These are phyloP conservation scores for Trichoderma orchidacearum DNA, from an alignment of 495 filamentous ascomycete genomes.

Conservation along the genomic window DNA sequence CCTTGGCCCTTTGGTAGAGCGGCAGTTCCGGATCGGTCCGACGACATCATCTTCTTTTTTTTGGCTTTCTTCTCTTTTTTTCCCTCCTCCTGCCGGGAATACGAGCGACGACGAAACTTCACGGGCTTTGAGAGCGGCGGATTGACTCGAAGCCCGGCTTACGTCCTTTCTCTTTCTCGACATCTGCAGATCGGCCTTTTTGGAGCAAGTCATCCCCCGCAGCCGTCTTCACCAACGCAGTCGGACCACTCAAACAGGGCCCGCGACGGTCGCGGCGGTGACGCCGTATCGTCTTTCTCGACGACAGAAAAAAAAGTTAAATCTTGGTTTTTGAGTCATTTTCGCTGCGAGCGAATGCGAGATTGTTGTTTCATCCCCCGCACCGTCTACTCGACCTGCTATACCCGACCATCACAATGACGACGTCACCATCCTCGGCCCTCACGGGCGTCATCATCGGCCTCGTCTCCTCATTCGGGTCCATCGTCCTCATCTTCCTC, in stretches of 20 bases:
- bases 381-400: background rate
- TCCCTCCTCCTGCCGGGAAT: background rate
- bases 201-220: background rate
- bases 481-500: conserved; percentile 67
- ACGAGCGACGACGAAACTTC: background rate
- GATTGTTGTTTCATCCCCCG: background rate
- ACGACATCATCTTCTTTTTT: no score
- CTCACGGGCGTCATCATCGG: conserved; percentile 82
- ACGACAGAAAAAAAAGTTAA: no score
- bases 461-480: conserved; percentile 91
- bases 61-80: background rate
- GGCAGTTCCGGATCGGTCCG: background rate
- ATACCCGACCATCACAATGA: background rate
- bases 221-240: background rate
- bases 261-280: background rate
- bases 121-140: background rate
- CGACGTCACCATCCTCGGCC: conserved; percentile 17
- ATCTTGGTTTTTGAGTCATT: background rate
- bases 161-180: background rate
- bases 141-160: background rate
- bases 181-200: background rate
- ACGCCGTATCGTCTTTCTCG: background rate
- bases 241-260: background rate
- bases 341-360: background rate
- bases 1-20: background rate